Conservation (phyloP, 129 eudicot genomes). For the Pseudognaphalium luteoalbum region DNA sequence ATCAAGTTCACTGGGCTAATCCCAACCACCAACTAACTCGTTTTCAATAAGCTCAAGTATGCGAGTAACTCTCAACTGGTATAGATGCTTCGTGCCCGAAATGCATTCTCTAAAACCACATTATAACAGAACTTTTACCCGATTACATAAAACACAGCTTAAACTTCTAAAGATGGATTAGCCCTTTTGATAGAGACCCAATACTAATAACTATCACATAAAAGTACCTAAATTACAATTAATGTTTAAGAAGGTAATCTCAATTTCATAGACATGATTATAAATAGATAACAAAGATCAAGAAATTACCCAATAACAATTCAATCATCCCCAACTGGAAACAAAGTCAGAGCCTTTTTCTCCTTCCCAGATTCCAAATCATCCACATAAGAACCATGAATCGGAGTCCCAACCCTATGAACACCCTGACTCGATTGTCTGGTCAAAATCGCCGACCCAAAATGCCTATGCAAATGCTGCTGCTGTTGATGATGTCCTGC, state of each 20-base stretch:
- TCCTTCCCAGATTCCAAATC: conserved; percentile 80
- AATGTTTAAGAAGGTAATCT: background rate
- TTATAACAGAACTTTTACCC: background rate
- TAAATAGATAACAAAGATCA: conserved; percentile 17
- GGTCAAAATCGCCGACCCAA: conserved; percentile 7
- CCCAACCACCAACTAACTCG: background rate
- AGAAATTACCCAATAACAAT: conserved; percentile 40
- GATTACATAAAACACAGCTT: background rate
- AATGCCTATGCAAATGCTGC: conserved; percentile 24
- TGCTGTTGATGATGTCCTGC: conserved; percentile 28
- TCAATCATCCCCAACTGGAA: conserved; percentile 87
- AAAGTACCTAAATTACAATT: background rate
- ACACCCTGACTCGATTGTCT: conserved; percentile 29
- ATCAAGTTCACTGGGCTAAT: background rate
- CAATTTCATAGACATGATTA: conserved; percentile 14
- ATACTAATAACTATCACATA: background rate
- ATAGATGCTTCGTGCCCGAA: background rate
- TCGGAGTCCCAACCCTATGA: conserved; percentile 53
- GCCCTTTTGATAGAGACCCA: background rate
- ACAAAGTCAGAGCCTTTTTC: conserved; percentile 76
- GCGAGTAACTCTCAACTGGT: background rate
- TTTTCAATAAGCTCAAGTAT: background rate
- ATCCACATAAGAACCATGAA: conserved; percentile 60
- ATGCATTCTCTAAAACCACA: background rate
- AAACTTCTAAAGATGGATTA: background rate